phyloP scores from a whole-genome alignment of 2,329 filamentous ascomycete species.

The Sclerotiophoma versabilis region DNA sequence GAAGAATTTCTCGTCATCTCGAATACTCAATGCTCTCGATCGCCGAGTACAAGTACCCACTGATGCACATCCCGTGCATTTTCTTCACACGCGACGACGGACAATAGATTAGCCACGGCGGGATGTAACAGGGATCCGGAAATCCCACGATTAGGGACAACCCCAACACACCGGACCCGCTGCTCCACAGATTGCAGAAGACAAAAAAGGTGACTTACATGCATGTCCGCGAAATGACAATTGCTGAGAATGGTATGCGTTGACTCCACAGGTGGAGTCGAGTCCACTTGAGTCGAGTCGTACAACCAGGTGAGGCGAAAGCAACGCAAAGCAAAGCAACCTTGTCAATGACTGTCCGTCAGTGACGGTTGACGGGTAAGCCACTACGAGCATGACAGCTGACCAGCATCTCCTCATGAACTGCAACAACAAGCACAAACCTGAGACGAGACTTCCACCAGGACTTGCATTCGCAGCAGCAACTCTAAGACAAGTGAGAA shows the following conservation, averaged over 20 bases:
- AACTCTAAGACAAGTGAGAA: no score
- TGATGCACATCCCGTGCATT: constrained; percentile 1
- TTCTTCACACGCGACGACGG: not conserved
- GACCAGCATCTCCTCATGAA: not conserved
- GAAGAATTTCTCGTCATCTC: not conserved
- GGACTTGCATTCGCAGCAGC: no score
- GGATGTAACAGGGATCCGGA: not conserved
- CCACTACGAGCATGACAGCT: not conserved
- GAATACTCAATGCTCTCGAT: not conserved
- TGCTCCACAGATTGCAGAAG: not conserved
- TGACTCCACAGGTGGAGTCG: not conserved
- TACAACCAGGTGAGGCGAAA: constrained; percentile 2
- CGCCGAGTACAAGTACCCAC: not conserved
- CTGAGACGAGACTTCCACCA: no score
- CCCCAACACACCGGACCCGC: constrained; percentile 3
- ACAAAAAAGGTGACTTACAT: constrained; percentile 6
- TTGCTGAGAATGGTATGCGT: not conserved
- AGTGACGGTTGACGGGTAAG: not conserved
- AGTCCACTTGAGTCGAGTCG: constrained; percentile 7
- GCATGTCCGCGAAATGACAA: constrained; percentile 6
- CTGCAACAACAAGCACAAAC: no score
- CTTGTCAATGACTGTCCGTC: not conserved
- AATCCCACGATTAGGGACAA: not conserved
- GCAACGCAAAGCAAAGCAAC: not conserved
- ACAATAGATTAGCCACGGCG: not conserved